Evolutionary conservation across 2,329 filamentous ascomycete species (phyloP).

Genomic region (Penicillium sp.): DNA sequence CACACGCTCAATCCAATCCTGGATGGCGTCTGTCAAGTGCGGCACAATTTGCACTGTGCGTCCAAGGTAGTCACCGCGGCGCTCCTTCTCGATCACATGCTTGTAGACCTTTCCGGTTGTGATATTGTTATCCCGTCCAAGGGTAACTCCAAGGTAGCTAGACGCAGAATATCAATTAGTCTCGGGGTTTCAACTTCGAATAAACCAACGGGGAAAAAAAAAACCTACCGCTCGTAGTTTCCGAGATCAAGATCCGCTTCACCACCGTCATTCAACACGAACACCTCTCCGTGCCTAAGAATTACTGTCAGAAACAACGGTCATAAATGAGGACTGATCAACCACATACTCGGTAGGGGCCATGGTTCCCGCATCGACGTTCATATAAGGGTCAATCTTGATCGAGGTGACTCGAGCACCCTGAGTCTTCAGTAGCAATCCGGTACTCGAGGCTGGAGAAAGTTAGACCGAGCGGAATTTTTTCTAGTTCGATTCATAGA

Average conservation of each 20-base stretch:
- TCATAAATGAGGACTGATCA: neutral
- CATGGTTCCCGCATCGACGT: conserved; percentile 71
- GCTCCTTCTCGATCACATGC: conserved; percentile 74
- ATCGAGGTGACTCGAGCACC: conserved; percentile 28
- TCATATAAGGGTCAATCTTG: conserved; percentile 64
- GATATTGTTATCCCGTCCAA: conserved; percentile 88
- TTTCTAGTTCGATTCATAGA: neutral
- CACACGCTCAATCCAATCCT: conserved; percentile 87
- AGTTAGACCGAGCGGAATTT: conserved; percentile 4
- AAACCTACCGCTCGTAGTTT: conserved; percentile 62
- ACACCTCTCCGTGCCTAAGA: conserved; percentile 76
- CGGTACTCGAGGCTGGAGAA: conserved; percentile 43
- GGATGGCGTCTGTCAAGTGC: conserved; percentile 84
- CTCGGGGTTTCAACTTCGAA: neutral
- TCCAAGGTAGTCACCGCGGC: conserved; percentile 75
- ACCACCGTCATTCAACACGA: conserved; percentile 79
- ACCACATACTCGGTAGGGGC: conserved; percentile 19
- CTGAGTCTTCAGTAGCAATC: conserved; percentile 29
- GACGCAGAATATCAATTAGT: neutral
- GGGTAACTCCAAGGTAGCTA: conserved; percentile 71
- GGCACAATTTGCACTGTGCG: conserved; percentile 87
- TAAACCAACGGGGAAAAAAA: neutral
- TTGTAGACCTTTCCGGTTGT: conserved; percentile 96
- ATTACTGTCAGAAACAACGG: neutral
- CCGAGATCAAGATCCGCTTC: conserved; percentile 72